phyloP scores from a whole-genome alignment of 202 grass and related monocot genomes.

The Panicum virgatum region DNA sequence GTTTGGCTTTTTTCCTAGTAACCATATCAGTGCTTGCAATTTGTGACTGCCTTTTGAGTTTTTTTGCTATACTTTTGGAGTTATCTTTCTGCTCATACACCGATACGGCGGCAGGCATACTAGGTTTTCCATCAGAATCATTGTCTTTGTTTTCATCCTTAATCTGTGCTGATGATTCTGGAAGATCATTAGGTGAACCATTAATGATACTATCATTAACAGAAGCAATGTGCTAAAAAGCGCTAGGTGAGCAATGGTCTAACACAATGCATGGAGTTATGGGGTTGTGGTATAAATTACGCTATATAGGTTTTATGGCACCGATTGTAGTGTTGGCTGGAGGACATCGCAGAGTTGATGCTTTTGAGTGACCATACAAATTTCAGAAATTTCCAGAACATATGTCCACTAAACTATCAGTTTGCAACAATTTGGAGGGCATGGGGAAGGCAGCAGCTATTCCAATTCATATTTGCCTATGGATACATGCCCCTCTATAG shows the following conservation, averaged over 20 bases:
- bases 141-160: constrained; percentile 87
- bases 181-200: constrained; percentile 28
- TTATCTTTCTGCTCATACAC: constrained; percentile 57
- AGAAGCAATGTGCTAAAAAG: constrained; percentile 4
- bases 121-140: constrained; percentile 69
- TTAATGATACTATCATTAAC: constrained; percentile 41
- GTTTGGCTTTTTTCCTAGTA: constrained; percentile 73
- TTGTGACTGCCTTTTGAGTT: constrained; percentile 69
- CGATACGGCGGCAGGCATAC: constrained; percentile 49
- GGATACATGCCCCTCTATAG: background rate
- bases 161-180: constrained; percentile 90
- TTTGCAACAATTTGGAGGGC: background rate
- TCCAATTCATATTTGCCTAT: background rate
- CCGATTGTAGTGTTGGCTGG: background rate
- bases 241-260: background rate
- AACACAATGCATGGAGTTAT: constrained; percentile 8
- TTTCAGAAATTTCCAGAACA: background rate
- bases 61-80: constrained; percentile 52
- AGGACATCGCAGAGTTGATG: background rate
- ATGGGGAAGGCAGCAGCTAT: background rate
- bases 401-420: background rate
- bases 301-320: background rate
- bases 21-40: constrained; percentile 52
- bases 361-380: background rate
- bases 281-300: constrained; percentile 15